A percentile compares a stretch with the other conserved stretches of the same genome.
Evolutionary conservation across 2,329 filamentous ascomycete genomes (phyloP).

Genomic region (Cladosporium sp.): DNA sequence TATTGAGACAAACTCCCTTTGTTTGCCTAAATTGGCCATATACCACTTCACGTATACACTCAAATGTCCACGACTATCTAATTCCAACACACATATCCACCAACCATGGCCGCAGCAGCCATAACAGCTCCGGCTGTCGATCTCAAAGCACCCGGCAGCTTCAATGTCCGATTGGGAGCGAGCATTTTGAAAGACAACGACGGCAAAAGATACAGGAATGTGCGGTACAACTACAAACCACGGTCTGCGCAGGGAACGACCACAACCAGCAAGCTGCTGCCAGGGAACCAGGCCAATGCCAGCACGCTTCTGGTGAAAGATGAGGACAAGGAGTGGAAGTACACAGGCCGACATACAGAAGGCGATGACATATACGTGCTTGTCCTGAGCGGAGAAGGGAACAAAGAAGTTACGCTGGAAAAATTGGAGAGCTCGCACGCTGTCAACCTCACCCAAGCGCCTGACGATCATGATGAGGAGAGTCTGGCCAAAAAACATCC

Average conservation of each 20-base stretch:
- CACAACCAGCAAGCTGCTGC: constrained; percentile 16
- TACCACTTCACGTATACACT: neutral
- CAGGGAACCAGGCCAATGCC: constrained; percentile 11
- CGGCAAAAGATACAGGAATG: constrained; percentile 23
- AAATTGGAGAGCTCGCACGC: constrained; percentile 78
- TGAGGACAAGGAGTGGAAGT: constrained; percentile 38
- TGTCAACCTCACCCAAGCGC: constrained; percentile 78
- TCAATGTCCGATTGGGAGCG: constrained; percentile 32
- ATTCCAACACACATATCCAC: neutral
- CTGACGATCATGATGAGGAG: constrained; percentile 62
- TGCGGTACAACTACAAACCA: constrained; percentile 49
- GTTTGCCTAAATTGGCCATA: neutral
- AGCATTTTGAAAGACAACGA: constrained; percentile 28
- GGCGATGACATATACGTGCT: constrained; percentile 69
- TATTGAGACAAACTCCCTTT: constrained; percentile 9
- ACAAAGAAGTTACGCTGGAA: constrained; percentile 57
- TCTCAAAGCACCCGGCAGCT: constrained; percentile 29
- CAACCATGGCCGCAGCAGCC: constrained; percentile 27
- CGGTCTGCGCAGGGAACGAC: constrained; percentile 28
- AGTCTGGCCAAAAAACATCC: constrained; percentile 67
- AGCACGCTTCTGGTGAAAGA: constrained; percentile 27
- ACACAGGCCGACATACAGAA: constrained; percentile 44
- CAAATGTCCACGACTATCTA: neutral
- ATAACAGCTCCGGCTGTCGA: constrained; percentile 27
- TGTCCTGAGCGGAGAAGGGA: constrained; percentile 28